A percentile compares a stretch with the other conserved stretches of the same genome.
Evolutionary conservation across 768 basidiomycete genomes (phyloP).

Genomic region (Neoboletus magnificus): DNA sequence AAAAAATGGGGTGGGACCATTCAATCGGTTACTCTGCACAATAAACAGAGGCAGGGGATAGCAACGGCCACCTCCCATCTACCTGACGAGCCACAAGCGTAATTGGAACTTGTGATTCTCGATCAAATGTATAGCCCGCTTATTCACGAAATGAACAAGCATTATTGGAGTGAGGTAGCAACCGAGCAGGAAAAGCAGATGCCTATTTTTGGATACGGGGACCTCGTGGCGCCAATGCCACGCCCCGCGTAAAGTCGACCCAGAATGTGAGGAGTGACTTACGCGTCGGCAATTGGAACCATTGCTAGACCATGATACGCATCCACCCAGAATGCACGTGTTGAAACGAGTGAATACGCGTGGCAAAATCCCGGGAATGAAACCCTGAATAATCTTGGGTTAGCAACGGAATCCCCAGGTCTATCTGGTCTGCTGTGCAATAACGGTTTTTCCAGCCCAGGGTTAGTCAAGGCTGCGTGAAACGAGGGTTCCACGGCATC

Average conservation of each 20-base stretch:
- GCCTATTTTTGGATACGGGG: constrained; percentile 11
- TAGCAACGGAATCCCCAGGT: background rate
- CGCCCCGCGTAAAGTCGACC: constrained; percentile 2
- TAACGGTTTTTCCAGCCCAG: constrained; percentile 2
- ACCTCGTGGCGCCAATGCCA: constrained; percentile 18
- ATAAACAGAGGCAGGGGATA: constrained; percentile 13
- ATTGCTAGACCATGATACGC: constrained; percentile 76
- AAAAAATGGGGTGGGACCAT: background rate
- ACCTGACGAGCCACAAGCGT: constrained; percentile 3
- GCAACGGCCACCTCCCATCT: constrained; percentile 19
- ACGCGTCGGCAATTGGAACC: constrained; percentile 85
- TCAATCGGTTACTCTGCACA: constrained; percentile 7
- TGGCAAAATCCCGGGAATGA: constrained; percentile 32
- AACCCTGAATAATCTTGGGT: constrained; percentile 5
- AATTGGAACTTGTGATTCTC: constrained; percentile 18
- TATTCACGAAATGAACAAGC: constrained; percentile 16
- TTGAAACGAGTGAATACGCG: constrained; percentile 64
- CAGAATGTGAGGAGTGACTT: constrained; percentile 28
- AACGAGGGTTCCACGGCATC: constrained; percentile 32
- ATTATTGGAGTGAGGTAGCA: constrained; percentile 8
- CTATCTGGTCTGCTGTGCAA: background rate
- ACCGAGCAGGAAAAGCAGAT: constrained; percentile 3
- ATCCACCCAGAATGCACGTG: constrained; percentile 82
- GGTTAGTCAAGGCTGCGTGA: constrained; percentile 7
- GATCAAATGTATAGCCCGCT: constrained; percentile 10